Evolutionary conservation across 2,329 filamentous ascomycete genomes (phyloP).

Genomic region (Phialophora macrospora): DNA sequence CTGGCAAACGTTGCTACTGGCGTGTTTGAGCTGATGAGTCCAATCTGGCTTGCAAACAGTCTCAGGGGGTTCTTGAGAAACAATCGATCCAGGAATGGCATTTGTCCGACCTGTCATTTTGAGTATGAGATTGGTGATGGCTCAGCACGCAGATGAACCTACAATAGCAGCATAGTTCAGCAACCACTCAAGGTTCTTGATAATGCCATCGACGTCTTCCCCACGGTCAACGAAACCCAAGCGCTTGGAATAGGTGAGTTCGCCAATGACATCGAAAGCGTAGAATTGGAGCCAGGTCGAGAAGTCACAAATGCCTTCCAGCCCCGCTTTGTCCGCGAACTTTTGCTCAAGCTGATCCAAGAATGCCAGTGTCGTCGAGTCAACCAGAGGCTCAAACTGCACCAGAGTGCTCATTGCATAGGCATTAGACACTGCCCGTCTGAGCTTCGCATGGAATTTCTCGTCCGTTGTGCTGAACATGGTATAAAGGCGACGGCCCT

Average conservation of each 20-base stretch:
- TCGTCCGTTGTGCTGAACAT: conserved; percentile 51
- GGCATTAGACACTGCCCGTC: conserved; percentile 46
- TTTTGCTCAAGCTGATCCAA: conserved; percentile 64
- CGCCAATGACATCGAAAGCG: conserved; percentile 44
- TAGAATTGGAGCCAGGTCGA: conserved; percentile 49
- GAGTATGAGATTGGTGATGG: conserved; percentile 11
- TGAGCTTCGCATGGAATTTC: conserved; percentile 48
- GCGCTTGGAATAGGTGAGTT: conserved; percentile 44
- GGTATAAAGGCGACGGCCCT: conserved; percentile 39
- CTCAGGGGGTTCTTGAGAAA: conserved; percentile 31
- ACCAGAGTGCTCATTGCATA: conserved; percentile 48
- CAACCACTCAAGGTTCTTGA: conserved; percentile 43
- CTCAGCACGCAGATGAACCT: conserved; percentile 11
- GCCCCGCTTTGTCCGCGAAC: conserved; percentile 52
- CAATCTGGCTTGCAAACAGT: conserved; percentile 22
- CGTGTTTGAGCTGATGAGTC: conserved; percentile 22
- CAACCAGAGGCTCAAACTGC: conserved; percentile 70
- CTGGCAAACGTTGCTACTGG: conserved; percentile 28
- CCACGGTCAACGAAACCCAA: conserved; percentile 44
- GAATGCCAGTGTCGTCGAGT: conserved; percentile 73
- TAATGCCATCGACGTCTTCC: conserved; percentile 44
- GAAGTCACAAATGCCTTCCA: conserved; percentile 40
- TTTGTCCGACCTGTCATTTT: conserved; percentile 39
- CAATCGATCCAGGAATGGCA: conserved; percentile 44
- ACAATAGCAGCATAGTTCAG: conserved; percentile 38